These are phyloP conservation scores for Urtica urens DNA, from an alignment of 306 rosid species.

Conservation along the genomic window DNA sequence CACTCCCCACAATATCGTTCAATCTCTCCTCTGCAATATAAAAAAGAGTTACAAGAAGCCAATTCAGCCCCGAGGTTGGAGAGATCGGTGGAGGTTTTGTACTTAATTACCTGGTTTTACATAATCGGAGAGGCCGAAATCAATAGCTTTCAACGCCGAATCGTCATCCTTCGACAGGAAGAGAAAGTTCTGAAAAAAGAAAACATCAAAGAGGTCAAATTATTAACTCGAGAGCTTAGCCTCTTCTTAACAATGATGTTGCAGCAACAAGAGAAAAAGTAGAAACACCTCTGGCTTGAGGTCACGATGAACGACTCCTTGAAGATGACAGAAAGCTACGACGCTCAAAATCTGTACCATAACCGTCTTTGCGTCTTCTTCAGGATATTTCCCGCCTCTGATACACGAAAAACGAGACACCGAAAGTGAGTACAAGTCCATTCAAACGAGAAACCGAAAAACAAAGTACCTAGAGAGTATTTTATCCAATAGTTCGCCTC, in stretches of 20 bases:
- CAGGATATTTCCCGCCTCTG: constrained; percentile 60
- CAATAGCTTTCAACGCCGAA: constrained; percentile 54
- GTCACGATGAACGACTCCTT: constrained; percentile 39
- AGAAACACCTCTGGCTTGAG: constrained; percentile 73
- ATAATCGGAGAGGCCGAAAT: constrained; percentile 75
- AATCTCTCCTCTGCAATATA: constrained; percentile 57
- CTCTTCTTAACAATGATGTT: background rate
- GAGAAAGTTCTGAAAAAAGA: constrained; percentile 71
- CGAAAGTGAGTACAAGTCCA: constrained; percentile 10
- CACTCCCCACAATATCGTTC: constrained; percentile 83
- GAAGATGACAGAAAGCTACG: constrained; percentile 32
- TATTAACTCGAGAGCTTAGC: too few species aligned
- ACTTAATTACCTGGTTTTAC: constrained; percentile 60
- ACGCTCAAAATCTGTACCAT: constrained; percentile 30
- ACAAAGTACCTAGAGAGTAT: constrained; percentile 85
- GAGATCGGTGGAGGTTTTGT: too few species aligned
- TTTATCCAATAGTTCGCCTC: constrained; percentile 79
- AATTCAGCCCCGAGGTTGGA: too few species aligned
- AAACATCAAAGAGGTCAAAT: constrained; percentile 17
- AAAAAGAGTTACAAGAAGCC: background rate
- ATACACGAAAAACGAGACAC: constrained; percentile 14
- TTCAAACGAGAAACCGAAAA: constrained; percentile 1
- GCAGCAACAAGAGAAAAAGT: background rate
- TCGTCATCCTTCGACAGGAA: constrained; percentile 49
- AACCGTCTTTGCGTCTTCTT: constrained; percentile 31